Conservation (phyloP, 1,284 basidiomycete species). For the Marasmius fiardii region DNA sequence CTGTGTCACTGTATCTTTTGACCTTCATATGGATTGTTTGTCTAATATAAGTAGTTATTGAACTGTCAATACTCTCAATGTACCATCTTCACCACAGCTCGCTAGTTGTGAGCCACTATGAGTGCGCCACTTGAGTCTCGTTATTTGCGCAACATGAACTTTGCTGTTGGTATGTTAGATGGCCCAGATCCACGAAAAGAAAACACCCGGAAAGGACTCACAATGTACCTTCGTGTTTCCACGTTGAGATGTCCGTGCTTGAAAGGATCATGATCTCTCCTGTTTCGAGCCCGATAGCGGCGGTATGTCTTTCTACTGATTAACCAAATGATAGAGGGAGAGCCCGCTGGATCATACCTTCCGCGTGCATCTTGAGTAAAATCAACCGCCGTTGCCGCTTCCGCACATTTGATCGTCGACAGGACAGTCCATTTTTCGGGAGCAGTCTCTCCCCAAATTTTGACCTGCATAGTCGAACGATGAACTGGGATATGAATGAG, state of each 20-base stretch:
- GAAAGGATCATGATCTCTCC: constrained; percentile 62
- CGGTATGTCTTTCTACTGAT: constrained; percentile 39
- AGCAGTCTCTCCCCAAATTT: constrained; percentile 54
- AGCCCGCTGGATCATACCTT: constrained; percentile 32
- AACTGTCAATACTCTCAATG: constrained; percentile 67
- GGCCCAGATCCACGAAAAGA: background rate
- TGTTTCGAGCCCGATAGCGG: constrained; percentile 73
- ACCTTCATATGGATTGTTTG: constrained; percentile 37
- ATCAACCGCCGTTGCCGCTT: constrained; percentile 72
- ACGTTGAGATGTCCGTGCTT: constrained; percentile 45
- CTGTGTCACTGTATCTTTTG: constrained; percentile 62
- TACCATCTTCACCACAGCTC: constrained; percentile 75
- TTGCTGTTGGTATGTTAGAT: constrained; percentile 34
- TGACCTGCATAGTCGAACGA: constrained; percentile 48
- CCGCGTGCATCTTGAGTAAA: constrained; percentile 42
- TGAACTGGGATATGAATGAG: background rate
- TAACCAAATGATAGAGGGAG: constrained; percentile 2
- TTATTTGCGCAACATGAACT: constrained; percentile 67
- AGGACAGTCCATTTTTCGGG: constrained; percentile 45
- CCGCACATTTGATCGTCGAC: constrained; percentile 54
- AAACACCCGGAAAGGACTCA: constrained; percentile 42
- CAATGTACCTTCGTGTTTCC: constrained; percentile 34
- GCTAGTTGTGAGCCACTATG: constrained; percentile 28
- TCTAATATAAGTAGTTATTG: constrained; percentile 27
- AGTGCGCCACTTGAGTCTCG: constrained; percentile 58